Conservation (phyloP, 2,329 filamentous ascomycete species). For the Hypoxylon rubiginosum region DNA sequence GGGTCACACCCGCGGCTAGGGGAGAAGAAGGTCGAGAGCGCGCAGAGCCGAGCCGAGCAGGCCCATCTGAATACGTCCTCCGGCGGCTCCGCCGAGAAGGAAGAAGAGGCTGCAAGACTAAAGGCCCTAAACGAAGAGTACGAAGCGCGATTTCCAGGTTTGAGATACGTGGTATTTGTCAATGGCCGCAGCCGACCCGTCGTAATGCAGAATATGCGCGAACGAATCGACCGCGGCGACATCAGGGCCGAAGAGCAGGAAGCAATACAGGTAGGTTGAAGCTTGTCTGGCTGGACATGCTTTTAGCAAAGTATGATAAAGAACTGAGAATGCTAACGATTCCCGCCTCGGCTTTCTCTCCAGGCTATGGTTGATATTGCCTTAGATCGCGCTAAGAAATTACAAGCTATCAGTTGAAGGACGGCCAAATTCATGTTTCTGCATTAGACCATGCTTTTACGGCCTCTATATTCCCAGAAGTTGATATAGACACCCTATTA, state of each 20-base stretch:
- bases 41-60: slow-evolving; percentile 85
- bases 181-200: slow-evolving; percentile 80
- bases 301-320: neutral
- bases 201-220: slow-evolving; percentile 86
- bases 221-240: slow-evolving; percentile 77
- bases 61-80: slow-evolving; percentile 72
- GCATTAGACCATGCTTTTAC: neutral
- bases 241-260: slow-evolving; percentile 76
- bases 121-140: slow-evolving; percentile 80
- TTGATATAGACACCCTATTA: neutral
- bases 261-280: slow-evolving; percentile 68
- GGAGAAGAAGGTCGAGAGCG: slow-evolving; percentile 84
- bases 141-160: slow-evolving; percentile 82
- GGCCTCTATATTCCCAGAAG: neutral
- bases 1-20: slow-evolving; percentile 87
- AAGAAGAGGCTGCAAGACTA: slow-evolving; percentile 70
- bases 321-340: slow-evolving; percentile 70
- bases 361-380: slow-evolving; percentile 96
- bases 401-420: slow-evolving; percentile 52
- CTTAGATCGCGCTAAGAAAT: slow-evolving; percentile 79
- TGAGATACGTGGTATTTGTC: slow-evolving; percentile 93
- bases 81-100: slow-evolving; percentile 63
- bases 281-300: neutral
- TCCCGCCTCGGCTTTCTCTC: slow-evolving; percentile 70
- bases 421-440: neutral